These are phyloP conservation scores for Grammothele lineata DNA, from an alignment of 768 basidiomycete species.

Conservation along the genomic window DNA sequence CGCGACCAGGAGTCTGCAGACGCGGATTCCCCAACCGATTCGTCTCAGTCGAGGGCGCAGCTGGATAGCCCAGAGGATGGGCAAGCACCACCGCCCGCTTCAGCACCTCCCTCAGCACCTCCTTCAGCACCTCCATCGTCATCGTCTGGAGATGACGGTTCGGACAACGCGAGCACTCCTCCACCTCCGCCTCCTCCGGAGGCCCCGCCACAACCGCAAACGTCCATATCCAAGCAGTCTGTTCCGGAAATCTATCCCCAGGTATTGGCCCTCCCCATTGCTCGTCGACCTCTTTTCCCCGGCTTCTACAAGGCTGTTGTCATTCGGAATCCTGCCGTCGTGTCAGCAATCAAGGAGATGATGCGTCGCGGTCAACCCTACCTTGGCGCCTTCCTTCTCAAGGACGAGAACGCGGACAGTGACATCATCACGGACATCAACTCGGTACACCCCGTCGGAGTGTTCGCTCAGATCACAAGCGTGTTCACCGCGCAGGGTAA, in stretches of 20 bases:
- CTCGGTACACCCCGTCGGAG: slow-evolving; percentile 89
- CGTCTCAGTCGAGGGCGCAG: slow-evolving; percentile 11
- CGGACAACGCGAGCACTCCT: slow-evolving; percentile 35
- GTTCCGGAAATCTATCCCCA: slow-evolving; percentile 92
- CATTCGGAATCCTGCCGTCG: slow-evolving; percentile 84
- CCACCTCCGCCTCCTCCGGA: slow-evolving; percentile 35
- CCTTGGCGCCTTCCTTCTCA: slow-evolving; percentile 93
- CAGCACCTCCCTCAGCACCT: slow-evolving; percentile 30
- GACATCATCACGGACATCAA: slow-evolving; percentile 88
- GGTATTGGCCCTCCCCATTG: slow-evolving; percentile 92
- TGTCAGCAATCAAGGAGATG: slow-evolving; percentile 93
- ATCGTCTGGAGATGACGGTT: slow-evolving; percentile 35
- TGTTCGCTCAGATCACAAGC: slow-evolving; percentile 96
- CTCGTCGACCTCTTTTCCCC: slow-evolving; percentile 91
- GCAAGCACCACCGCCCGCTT: slow-evolving; percentile 24
- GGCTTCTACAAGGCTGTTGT: slow-evolving; percentile 99
- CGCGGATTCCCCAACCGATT: slow-evolving; percentile 6
- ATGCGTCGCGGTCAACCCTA: slow-evolving; percentile 97
- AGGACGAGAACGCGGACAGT: slow-evolving; percentile 88
- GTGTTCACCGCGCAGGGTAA: slow-evolving; percentile 65
- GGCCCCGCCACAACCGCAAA: slow-evolving; percentile 34
- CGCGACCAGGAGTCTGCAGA: slow-evolving; percentile 10
- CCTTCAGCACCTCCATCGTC: slow-evolving; percentile 34
- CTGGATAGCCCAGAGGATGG: slow-evolving; percentile 24
- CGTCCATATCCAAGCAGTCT: slow-evolving; percentile 76